phyloP scores from a whole-genome alignment of 768 basidiomycete species.

The Baorangia bicolor region DNA sequence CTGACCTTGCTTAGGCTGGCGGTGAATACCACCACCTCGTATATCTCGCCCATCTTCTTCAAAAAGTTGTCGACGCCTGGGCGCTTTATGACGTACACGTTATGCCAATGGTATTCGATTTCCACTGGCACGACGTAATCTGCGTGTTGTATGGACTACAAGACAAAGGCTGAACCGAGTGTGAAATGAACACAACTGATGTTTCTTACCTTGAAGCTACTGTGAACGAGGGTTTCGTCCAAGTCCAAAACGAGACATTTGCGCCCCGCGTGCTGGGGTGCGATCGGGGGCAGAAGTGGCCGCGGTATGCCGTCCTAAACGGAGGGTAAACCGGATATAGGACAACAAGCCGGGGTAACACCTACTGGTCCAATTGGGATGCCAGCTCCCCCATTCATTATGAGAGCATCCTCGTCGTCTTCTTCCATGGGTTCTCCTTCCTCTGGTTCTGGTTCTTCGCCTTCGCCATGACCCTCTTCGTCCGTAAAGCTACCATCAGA shows the following conservation, averaged over 20 bases:
- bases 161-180: slow-evolving; percentile 10
- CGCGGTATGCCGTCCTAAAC: slow-evolving; percentile 79
- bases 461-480: slow-evolving; percentile 66
- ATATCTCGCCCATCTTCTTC: slow-evolving; percentile 97
- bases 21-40: slow-evolving; percentile 97
- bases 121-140: slow-evolving; percentile 99
- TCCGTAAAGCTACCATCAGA: slow-evolving; percentile 48
- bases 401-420: slow-evolving; percentile 88
- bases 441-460: slow-evolving; percentile 66
- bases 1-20: slow-evolving; percentile 94
- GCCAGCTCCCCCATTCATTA: slow-evolving; percentile 88
- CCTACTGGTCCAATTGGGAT: slow-evolving; percentile 91
- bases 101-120: slow-evolving; percentile 98
- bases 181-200: not conserved
- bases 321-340: slow-evolving; percentile 2
- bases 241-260: slow-evolving; percentile 97
- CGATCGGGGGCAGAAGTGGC: slow-evolving; percentile 85
- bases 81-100: slow-evolving; percentile 98
- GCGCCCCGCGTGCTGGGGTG: slow-evolving; percentile 76
- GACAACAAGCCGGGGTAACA: slow-evolving; percentile 12
- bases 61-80: slow-evolving; percentile 97
- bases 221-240: slow-evolving; percentile 96
- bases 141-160: slow-evolving; percentile 86
- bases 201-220: slow-evolving; percentile 87
- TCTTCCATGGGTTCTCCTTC: slow-evolving; percentile 60